Conservation (phyloP, 2,329 filamentous ascomycete genomes). For the Microdochium paspali region DNA sequence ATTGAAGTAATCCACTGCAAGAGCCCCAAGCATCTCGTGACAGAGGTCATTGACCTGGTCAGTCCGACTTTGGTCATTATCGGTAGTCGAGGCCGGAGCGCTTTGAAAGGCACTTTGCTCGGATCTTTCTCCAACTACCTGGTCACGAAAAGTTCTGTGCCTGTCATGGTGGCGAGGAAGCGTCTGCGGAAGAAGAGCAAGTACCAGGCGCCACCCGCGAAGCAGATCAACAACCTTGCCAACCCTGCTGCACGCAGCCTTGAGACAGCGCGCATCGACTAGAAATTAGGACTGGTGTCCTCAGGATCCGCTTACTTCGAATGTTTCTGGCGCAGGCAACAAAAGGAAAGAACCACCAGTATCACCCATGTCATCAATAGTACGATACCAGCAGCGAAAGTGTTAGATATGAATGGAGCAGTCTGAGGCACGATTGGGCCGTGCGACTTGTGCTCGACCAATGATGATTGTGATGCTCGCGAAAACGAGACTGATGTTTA, state of each 20-base stretch:
- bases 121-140: constrained; percentile 97
- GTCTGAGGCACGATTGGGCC: too few relatives aligned
- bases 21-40: constrained; percentile 91
- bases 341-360: too few relatives aligned
- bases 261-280: constrained; percentile 69
- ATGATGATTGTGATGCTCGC: too few relatives aligned
- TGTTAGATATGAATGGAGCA: too few relatives aligned
- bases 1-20: constrained; percentile 98
- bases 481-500: too few relatives aligned
- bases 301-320: too few relatives aligned
- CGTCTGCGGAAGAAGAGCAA: constrained; percentile 80
- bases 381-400: too few relatives aligned
- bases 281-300: constrained; percentile 17
- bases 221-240: constrained; percentile 73
- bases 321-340: too few relatives aligned
- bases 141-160: constrained; percentile 91
- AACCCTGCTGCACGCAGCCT: constrained; percentile 59
- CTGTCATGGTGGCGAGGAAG: constrained; percentile 96
- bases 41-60: constrained; percentile 90
- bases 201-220: constrained; percentile 60
- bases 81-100: constrained; percentile 82
- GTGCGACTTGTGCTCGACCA: too few relatives aligned
- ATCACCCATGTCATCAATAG: too few relatives aligned
- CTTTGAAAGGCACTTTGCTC: constrained; percentile 86
- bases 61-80: constrained; percentile 89